Percentiles rank a stretch among this genome's conserved stretches.
Evolutionary conservation across 768 basidiomycete species (phyloP).

Genomic region (Pulveroboletus sp.): DNA sequence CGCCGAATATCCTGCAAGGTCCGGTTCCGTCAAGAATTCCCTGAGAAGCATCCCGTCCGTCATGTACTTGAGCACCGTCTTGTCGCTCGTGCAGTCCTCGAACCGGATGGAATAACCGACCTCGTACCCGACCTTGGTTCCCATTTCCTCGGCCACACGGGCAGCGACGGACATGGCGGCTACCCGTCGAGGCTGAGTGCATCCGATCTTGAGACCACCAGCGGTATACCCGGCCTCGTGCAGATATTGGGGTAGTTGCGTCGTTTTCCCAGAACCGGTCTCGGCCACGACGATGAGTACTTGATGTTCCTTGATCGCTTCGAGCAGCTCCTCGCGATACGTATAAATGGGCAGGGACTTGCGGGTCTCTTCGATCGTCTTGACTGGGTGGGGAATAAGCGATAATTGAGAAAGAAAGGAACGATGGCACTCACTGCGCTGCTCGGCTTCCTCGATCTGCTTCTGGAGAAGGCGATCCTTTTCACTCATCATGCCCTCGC

Average conservation of each 20-base stretch:
- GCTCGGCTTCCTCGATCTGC: constrained; percentile 90
- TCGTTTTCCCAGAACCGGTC: constrained; percentile 98
- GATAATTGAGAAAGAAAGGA: not conserved
- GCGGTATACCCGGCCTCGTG: constrained; percentile 96
- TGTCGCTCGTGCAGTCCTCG: constrained; percentile 99
- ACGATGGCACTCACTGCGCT: constrained; percentile 59
- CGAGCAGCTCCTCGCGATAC: constrained; percentile 83
- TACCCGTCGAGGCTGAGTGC: constrained; percentile 97
- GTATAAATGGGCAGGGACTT: constrained; percentile 90
- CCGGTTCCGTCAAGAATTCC: constrained; percentile 96
- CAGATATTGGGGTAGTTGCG: constrained; percentile 95
- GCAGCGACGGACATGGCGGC: constrained; percentile 99
- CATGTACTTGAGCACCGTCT: constrained; percentile 99
- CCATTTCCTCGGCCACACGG: constrained; percentile 99
- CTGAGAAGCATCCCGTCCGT: constrained; percentile 98
- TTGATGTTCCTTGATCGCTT: constrained; percentile 87
- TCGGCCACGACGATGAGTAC: constrained; percentile 97
- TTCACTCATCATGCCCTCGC: constrained; percentile 66
- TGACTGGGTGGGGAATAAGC: constrained; percentile 44
- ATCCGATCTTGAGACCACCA: constrained; percentile 76
- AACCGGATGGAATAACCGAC: constrained; percentile 99
- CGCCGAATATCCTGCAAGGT: constrained; percentile 90
- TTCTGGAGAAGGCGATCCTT: constrained; percentile 81
- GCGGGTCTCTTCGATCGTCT: constrained; percentile 88
- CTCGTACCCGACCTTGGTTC: constrained; percentile 93